Base-by-base conservation (phyloP, 2,329 filamentous ascomycete species). In the Ophiostoma angusticollis region DNA sequence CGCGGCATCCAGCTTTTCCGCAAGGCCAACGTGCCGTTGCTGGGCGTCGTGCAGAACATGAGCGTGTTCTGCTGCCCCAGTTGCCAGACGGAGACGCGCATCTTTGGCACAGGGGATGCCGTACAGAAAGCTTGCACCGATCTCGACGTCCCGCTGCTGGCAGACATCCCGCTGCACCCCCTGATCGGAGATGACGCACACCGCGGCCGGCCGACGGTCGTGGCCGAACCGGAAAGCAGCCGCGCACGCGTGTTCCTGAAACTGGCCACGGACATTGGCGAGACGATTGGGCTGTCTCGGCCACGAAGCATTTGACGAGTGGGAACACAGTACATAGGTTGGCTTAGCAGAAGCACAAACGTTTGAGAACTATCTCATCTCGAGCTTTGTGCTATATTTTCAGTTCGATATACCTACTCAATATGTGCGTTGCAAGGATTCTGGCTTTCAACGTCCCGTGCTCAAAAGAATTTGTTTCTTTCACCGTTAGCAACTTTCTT, bases 1-100 rank as follows among this genome's bases (percentile, higher is more conserved):
- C 85, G 91, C 50, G 91, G 91, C 3, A 80, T 95, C 46, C 83
- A 84, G 50, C 86, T 98, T 76, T 96, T 96, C 61, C 75, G 78
- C 50, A 89, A 84, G 52, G 83, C 93, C 50, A 66, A 81, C 40
- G 75, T 93, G 6, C 78, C 83, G 35, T 71, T 91, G 24, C 65
- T 96, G 2, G 91, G 91, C 2, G 75, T 96, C 60, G 80, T 98
- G 14, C 80, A 91, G 55, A 94, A 94, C 54, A 94, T 94, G 86
- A 80, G 79, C 7, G 68, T 85, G 27, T 93, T 93, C 55, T 73
- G 69, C 4, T 93, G 86, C 50, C 84, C 84, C 1, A 72, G 79
- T 48, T 95, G 87, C 52, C 68, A 74, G 6, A 68, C 74, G n/a
- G 68, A 78, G 48, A 84, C 80, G 4, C 76, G 74, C 45, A 77